Evolutionary conservation across 768 basidiomycete genomes (phyloP).

Genomic region (Mrakia frigida): DNA sequence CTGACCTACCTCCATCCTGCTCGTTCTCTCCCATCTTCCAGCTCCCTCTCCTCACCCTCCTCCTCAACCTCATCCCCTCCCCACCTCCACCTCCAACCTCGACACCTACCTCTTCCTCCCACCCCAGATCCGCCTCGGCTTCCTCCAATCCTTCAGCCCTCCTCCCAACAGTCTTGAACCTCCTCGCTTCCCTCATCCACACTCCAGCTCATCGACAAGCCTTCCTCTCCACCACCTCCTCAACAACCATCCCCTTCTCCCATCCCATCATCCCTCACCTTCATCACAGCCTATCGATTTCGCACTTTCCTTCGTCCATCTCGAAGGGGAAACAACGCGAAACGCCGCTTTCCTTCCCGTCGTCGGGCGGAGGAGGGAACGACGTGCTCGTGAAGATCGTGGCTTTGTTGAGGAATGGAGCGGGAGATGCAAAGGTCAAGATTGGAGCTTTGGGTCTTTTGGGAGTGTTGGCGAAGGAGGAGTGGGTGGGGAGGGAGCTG

Average conservation of each 20-base stretch:
- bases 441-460: background rate
- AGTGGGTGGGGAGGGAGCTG: background rate
- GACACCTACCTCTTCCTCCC: background rate
- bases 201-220: background rate
- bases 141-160: background rate
- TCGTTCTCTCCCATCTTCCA: background rate
- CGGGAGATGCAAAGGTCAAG: background rate
- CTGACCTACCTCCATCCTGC: too few species aligned
- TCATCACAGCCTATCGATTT: background rate
- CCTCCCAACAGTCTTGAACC: background rate
- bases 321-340: background rate
- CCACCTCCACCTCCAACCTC: background rate
- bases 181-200: slow-evolving; percentile 12
- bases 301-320: background rate
- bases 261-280: background rate
- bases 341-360: background rate
- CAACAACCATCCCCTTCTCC: background rate
- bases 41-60: background rate
- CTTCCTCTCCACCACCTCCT: background rate
- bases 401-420: background rate
- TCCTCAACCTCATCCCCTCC: background rate
- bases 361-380: background rate
- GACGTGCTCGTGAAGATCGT: slow-evolving; percentile 3
- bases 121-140: background rate
- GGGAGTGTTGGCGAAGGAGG: slow-evolving; percentile 1